These are phyloP conservation scores for Melanogaster broomeanus DNA, from an alignment of 768 basidiomycete genomes.

Conservation along the genomic window DNA sequence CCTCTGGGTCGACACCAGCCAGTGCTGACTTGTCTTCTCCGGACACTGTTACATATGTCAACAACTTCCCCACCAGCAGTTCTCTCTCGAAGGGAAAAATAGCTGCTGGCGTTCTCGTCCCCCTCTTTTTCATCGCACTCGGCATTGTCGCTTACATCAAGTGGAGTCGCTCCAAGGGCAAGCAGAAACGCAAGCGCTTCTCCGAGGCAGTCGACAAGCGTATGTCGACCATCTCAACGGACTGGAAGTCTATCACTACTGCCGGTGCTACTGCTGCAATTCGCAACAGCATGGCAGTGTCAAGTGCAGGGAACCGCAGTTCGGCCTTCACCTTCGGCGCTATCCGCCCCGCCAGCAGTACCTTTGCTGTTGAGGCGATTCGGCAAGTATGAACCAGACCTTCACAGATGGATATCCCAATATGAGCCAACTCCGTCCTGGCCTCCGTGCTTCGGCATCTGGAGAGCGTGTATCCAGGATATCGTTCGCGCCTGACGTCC, in stretches of 20 bases:
- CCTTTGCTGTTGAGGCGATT: constrained; percentile 45
- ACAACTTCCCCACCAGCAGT: constrained; percentile 35
- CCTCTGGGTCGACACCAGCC: constrained; percentile 39
- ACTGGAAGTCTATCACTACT: constrained; percentile 74
- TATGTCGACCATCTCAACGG: constrained; percentile 78
- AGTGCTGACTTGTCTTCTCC: constrained; percentile 41
- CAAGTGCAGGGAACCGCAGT: constrained; percentile 36
- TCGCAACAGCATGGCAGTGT: constrained; percentile 61
- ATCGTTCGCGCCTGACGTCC: constrained; percentile 67
- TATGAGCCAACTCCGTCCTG: constrained; percentile 52
- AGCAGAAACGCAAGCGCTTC: constrained; percentile 58
- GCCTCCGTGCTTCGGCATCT: constrained; percentile 51
- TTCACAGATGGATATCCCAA: constrained; percentile 39
- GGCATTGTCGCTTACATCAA: constrained; percentile 52
- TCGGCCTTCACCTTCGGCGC: constrained; percentile 58
- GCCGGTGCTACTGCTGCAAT: constrained; percentile 76
- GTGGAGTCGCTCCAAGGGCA: constrained; percentile 48
- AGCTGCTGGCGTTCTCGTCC: constrained; percentile 64
- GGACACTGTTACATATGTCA: constrained; percentile 42
- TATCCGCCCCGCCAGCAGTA: constrained; percentile 50
- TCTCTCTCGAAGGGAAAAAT: constrained; percentile 53
- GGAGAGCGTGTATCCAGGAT: constrained; percentile 59
- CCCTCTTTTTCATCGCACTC: constrained; percentile 57
- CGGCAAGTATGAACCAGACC: constrained; percentile 35
- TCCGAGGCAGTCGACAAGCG: constrained; percentile 73